These are phyloP conservation scores for Quercus phellos DNA, from an alignment of 331 rosid genomes.

Conservation along the genomic window DNA sequence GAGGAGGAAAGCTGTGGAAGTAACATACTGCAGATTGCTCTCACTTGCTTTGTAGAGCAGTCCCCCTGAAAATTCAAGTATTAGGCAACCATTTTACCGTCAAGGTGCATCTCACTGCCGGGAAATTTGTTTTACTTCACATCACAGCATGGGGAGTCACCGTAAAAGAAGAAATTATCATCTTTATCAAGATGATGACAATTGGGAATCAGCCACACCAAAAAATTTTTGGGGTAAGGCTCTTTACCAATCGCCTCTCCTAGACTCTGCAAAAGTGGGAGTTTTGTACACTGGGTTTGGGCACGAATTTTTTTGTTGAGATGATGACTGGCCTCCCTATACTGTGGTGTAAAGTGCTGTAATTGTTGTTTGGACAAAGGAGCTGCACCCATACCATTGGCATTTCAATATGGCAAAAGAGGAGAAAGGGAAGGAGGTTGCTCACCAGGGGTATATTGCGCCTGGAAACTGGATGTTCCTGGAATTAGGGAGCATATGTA, in stretches of 20 bases:
- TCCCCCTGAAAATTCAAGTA: conserved; percentile 42
- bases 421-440: not conserved
- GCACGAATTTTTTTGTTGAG: not conserved
- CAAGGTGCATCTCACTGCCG: not conserved
- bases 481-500: conserved; percentile 73
- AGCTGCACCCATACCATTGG: not conserved
- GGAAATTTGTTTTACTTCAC: not conserved
- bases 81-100: not conserved
- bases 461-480: conserved; percentile 56
- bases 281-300: too few relatives aligned
- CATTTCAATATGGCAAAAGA: not conserved
- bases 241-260: too few relatives aligned
- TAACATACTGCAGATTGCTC: conserved; percentile 79
- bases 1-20: conserved; percentile 57
- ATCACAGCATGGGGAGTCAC: not conserved
- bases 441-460: conserved; percentile 80
- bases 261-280: too few relatives aligned
- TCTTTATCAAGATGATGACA: not conserved
- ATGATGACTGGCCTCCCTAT: not conserved
- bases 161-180: not conserved
- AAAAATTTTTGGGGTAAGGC: too few relatives aligned
- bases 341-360: not conserved
- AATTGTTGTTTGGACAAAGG: not conserved
- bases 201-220: too few relatives aligned
- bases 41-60: conserved; percentile 64